Percentiles rank a stretch among this genome's conserved stretches.
These are phyloP conservation scores for Arctostaphylos glauca DNA, from an alignment of 148 eudicot species.

Conservation along the genomic window DNA sequence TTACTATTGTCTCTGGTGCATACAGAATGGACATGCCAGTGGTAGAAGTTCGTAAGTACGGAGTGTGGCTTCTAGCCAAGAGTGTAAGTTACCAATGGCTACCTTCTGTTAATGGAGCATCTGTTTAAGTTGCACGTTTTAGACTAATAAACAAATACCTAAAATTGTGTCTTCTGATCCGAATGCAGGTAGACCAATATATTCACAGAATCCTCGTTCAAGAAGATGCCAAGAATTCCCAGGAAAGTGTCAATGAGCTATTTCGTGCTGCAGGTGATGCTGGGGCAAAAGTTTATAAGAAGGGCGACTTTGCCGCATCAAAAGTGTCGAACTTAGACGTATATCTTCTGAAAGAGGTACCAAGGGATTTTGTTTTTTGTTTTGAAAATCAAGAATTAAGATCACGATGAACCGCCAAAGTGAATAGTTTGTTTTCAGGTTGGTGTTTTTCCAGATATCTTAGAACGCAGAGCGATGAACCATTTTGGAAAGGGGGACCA, in stretches of 20 bases:
- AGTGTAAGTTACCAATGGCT: conserved; percentile 43
- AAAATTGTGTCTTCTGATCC: conserved; percentile 12
- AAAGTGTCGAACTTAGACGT: conserved; percentile 56
- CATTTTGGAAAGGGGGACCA: conserved; percentile 74
- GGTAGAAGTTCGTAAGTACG: conserved; percentile 76
- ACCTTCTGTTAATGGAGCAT: neutral
- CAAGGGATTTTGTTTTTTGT: neutral
- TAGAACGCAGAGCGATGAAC: conserved; percentile 74
- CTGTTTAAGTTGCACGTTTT: neutral
- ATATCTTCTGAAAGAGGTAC: conserved; percentile 85
- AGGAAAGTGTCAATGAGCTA: conserved; percentile 43
- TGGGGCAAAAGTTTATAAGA: conserved; percentile 60
- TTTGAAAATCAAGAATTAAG: neutral
- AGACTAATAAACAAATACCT: neutral
- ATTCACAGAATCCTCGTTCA: conserved; percentile 85
- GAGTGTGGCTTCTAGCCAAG: conserved; percentile 88
- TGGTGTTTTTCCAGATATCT: conserved; percentile 87
- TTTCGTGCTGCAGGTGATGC: conserved; percentile 65
- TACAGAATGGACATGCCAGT: conserved; percentile 96
- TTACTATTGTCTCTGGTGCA: conserved; percentile 13
- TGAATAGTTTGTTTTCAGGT: conserved; percentile 50
- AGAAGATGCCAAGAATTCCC: conserved; percentile 58
- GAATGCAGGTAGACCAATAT: conserved; percentile 82
- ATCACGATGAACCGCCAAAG: conserved; percentile 14
- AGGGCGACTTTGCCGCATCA: conserved; percentile 66